phyloP scores from a whole-genome alignment of 164 flowering plant species.

The Buxus sempervirens region DNA sequence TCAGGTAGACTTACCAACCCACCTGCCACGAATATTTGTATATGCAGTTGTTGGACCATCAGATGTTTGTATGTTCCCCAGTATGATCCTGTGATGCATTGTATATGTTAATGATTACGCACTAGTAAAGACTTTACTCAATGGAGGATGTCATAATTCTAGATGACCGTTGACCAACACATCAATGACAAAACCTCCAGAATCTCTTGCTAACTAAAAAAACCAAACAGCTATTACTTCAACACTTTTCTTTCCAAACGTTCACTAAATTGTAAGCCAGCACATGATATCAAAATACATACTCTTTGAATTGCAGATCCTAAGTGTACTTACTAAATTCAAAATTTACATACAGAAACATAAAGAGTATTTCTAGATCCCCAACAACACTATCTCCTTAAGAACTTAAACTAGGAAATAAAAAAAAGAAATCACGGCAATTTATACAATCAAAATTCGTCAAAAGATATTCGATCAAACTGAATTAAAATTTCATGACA shows the following conservation, averaged over 20 bases:
- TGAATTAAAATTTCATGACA: neutral
- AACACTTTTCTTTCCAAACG: neutral
- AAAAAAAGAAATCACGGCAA: neutral
- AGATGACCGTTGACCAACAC: conserved; percentile 19
- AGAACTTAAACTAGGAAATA: neutral
- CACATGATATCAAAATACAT: neutral
- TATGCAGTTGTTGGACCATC: conserved; percentile 83
- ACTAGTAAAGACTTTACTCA: conserved; percentile 26
- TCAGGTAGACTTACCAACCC: conserved; percentile 77
- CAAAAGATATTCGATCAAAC: neutral
- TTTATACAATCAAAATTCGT: neutral
- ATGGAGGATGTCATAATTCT: conserved; percentile 21
- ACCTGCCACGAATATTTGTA: conserved; percentile 85
- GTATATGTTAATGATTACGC: conserved; percentile 52
- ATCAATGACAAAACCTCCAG: conserved; percentile 5
- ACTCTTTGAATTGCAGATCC: neutral
- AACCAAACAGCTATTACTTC: conserved; percentile 2
- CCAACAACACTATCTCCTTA: neutral
- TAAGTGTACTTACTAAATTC: neutral
- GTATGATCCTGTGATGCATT: conserved; percentile 89
- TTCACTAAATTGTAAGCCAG: neutral
- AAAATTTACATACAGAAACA: neutral
- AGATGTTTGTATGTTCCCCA: conserved; percentile 91
- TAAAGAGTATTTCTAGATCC: neutral
- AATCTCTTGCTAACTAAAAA: neutral